phyloP scores from a whole-genome alignment of 1,284 basidiomycete genomes.

The Porodaedalea pini region DNA sequence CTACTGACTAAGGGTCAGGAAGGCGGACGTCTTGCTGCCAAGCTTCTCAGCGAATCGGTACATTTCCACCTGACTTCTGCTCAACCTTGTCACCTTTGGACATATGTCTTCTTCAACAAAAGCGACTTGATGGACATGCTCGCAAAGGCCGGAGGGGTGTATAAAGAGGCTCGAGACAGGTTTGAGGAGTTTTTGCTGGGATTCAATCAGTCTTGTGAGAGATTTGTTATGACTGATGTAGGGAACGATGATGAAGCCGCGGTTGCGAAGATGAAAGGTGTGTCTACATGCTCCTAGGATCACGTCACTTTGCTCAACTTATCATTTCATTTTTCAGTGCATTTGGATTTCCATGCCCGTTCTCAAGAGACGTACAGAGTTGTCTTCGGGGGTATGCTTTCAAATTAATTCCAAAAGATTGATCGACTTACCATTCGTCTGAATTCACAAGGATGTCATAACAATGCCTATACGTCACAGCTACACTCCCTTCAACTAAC shows the following conservation, averaged over 20 bases:
- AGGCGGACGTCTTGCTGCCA: slow-evolving; percentile 55
- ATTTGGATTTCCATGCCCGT: slow-evolving; percentile 58
- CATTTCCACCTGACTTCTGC: slow-evolving; percentile 41
- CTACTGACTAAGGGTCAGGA: slow-evolving; percentile 50
- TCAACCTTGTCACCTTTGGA: slow-evolving; percentile 52
- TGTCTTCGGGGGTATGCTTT: slow-evolving; percentile 59
- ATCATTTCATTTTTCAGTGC: slow-evolving; percentile 43
- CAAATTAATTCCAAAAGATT: slow-evolving; percentile 19
- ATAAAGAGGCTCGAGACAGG: slow-evolving; percentile 35
- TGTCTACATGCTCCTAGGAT: slow-evolving; percentile 31
- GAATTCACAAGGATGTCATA: slow-evolving; percentile 54
- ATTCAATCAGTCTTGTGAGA: slow-evolving; percentile 60
- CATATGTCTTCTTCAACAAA: slow-evolving; percentile 65
- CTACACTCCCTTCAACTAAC: slow-evolving; percentile 58
- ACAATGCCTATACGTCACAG: slow-evolving; percentile 66
- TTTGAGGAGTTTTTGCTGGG: slow-evolving; percentile 64
- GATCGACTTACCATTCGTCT: not conserved
- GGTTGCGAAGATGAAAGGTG: slow-evolving; percentile 72
- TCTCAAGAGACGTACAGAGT: slow-evolving; percentile 59
- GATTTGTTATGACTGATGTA: slow-evolving; percentile 68
- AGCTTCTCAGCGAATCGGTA: slow-evolving; percentile 48
- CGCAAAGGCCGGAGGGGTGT: slow-evolving; percentile 36
- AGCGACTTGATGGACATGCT: slow-evolving; percentile 53
- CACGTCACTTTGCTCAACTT: slow-evolving; percentile 55
- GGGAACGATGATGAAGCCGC: slow-evolving; percentile 69